Percentiles rank a stretch among this genome's conserved stretches.
Evolutionary conservation across 148 eudicot species (phyloP).

Genomic region (Vaccinium macrocarpon): DNA sequence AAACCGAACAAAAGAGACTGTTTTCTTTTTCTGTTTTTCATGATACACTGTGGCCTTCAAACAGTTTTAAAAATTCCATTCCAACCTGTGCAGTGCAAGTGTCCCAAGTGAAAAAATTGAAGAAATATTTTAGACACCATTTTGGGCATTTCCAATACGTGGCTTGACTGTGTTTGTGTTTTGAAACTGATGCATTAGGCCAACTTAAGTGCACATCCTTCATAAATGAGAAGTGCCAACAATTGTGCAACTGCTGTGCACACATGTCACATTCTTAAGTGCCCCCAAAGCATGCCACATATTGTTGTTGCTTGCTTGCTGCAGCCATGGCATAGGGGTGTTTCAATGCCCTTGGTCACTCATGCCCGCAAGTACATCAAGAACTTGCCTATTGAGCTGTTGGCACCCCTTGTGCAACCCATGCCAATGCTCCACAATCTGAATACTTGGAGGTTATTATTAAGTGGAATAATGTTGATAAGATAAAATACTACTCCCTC

Average conservation of each 20-base stretch:
- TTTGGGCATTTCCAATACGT: neutral
- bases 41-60: neutral
- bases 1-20: neutral
- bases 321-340: neutral
- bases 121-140: neutral
- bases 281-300: neutral
- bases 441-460: neutral
- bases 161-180: neutral
- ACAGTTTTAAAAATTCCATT: neutral
- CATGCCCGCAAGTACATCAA: neutral
- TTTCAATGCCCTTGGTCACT: neutral
- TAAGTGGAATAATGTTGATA: neutral
- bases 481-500: neutral
- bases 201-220: neutral
- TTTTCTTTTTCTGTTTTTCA: neutral
- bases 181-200: neutral
- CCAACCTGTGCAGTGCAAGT: neutral
- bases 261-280: too few relatives aligned
- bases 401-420: neutral
- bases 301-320: neutral
- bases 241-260: neutral
- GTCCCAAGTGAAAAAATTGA: neutral
- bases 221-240: neutral
- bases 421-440: neutral
- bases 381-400: neutral